A percentile compares a stretch with the other conserved stretches of the same genome.
These are phyloP conservation scores for Psilocybe subaeruginosa DNA, from an alignment of 768 basidiomycete species.

Conservation along the genomic window DNA sequence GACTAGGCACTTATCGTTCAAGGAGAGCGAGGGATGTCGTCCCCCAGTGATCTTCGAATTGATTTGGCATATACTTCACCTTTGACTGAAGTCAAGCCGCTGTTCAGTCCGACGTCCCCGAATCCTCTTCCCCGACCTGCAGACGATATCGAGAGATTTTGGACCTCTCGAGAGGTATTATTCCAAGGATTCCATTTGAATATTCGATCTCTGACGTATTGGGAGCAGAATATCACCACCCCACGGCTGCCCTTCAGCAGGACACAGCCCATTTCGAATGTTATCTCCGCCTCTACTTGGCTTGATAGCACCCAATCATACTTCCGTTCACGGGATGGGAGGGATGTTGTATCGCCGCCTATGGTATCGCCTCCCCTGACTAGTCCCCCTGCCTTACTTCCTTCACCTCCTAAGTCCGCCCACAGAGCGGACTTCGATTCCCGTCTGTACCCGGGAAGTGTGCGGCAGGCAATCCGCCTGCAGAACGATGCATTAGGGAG, in stretches of 20 bases:
- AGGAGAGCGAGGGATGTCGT: constrained; percentile 14
- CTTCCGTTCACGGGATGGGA: constrained; percentile 7
- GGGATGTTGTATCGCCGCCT: constrained; percentile 7
- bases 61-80: constrained; percentile 32
- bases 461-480: constrained; percentile 16
- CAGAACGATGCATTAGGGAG: background rate
- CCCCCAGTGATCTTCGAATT: constrained; percentile 33
- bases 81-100: constrained; percentile 33
- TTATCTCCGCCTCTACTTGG: background rate
- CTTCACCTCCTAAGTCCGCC: background rate
- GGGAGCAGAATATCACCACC: background rate
- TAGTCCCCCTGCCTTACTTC: background rate
- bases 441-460: constrained; percentile 30
- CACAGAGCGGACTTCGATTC: constrained; percentile 23
- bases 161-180: constrained; percentile 35
- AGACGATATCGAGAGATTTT: constrained; percentile 31
- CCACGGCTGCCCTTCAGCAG: background rate
- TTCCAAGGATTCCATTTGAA: background rate
- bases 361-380: constrained; percentile 8
- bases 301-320: background rate
- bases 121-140: constrained; percentile 34
- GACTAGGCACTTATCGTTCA: constrained; percentile 26
- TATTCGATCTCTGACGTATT: background rate
- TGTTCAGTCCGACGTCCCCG: constrained; percentile 30
- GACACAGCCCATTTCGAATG: no score